phyloP scores from a whole-genome alignment of 2,329 filamentous ascomycete species.

The Biscogniauxia marginata region DNA sequence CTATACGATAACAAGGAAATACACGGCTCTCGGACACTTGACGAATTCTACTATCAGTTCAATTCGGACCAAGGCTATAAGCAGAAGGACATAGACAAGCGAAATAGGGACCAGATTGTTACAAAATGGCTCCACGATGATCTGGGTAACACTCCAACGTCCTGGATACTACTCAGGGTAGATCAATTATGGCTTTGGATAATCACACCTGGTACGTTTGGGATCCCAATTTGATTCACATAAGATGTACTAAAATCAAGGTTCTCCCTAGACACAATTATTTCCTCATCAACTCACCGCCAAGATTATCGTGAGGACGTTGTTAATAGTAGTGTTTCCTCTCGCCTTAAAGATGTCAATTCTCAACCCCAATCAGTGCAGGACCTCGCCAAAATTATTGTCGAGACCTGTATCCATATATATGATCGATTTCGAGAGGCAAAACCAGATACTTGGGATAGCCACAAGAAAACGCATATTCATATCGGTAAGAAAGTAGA shows the following conservation, averaged over 20 bases:
- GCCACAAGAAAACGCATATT: background rate
- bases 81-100: background rate
- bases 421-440: background rate
- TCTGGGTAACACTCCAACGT: background rate
- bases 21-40: background rate
- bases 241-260: background rate
- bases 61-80: background rate
- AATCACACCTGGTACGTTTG: background rate
- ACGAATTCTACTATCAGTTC: background rate
- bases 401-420: background rate
- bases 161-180: background rate
- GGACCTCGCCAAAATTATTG: background rate
- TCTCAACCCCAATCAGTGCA: too few species aligned
- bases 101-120: background rate
- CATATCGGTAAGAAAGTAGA: background rate
- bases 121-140: background rate
- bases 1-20: background rate
- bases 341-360: background rate
- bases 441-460: too few species aligned
- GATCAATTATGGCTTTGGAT: slow-evolving; percentile 3
- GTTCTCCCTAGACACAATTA: background rate
- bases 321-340: background rate
- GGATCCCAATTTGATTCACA: background rate
- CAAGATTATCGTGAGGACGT: background rate
- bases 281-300: background rate